Evolutionary conservation across 2,329 filamentous ascomycete species (phyloP), one percentile per base, ranked within the genome.

Genomic region (Falciphora oryzae): DNA sequence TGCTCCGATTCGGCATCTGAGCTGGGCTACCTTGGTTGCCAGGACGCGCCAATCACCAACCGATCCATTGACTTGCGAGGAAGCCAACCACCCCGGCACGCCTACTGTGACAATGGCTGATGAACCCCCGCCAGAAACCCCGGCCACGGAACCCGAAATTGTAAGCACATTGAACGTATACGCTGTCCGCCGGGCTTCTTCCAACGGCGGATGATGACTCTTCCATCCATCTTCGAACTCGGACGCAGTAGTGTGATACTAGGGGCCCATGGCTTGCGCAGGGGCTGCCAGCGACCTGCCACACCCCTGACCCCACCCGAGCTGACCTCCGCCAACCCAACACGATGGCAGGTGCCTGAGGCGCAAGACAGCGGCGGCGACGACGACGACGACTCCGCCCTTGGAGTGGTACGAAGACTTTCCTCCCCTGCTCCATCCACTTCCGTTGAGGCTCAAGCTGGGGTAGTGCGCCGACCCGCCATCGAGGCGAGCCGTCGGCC

Each of bases 311-410:
- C 44, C 18, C 18, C 44, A 53, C n/a, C 44, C 22, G 16, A 10
- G 44, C 44, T 53, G 44, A 53, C 44, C 44, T 53, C 16, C n/a
- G 8, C 44, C 44, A 25, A 35, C 22, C 22, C 22, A n/a, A 25
- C 44, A 53, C 27, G 22, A 2, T 25, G 50, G 29, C 59, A 65
- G 57, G 65, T 59, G 31, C 57, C 65, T 10, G 63, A 66, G 31
- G 25, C 57, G 44, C 58, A 65, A 29, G 59, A 50, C 18, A 22
- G 44, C 44, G 22, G 22, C 44, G 22, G 50, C 28, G 63, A 65
- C n/a, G 53, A 28, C 44, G 63, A 65, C 31, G 50, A n/a, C 27
- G 65, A 66, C 28, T 66, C 65, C 14, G 64, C 64, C 29, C 65
- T 66, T 29, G 65, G 62, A 25, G 65, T 65, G 35, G 65, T 66